Base-by-base conservation (phyloP, 495 filamentous ascomycete species). In the Cercophora sp. region DNA sequence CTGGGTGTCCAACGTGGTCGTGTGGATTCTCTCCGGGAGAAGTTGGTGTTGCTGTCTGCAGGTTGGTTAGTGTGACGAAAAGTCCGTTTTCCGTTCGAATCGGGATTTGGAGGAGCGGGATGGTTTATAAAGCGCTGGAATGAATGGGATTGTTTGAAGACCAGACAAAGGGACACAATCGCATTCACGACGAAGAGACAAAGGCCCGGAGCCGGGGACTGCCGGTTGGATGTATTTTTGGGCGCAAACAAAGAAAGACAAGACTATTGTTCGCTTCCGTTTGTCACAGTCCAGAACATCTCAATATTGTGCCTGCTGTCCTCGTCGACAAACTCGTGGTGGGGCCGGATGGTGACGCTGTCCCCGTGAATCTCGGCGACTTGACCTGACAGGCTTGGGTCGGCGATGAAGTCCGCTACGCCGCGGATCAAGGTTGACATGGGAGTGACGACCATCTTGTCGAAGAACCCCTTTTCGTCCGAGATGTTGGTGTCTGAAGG, bases 361-460 rank as follows among this genome's bases (percentile, higher is more conserved):
- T 78, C 70, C 0, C 78, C 78, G 55, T 80, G 77, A 22, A 82
- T 73, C 60, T 83, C 79, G 4, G 73, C 75, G 9, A 79, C 67
- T 11, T 63, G 62, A 0, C 79, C 79, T 1, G 68, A 75, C 23
- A 80, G 45, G 10, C 42, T 64, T 0, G 60, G 49, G 47, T 80
- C 73, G 0, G 34, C 59, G 6, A 73, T 52, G n/a, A 82, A 65
- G 52, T 69, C 61, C 16, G 60, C 62, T 0, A 79, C 70, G 5
- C 74, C 77, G 13, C 62, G 69, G 22, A 73, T 55, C 0, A 75
- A 68, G 1, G 78, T 80, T 8, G 62, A 64, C 69, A 79, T 76
- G 8, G 80, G 80, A 5, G 79, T 83, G 5, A 81, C 27, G 4
- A 73, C 57, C 79, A 81, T 81, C 2, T 69, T 59, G 22, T 70